A percentile compares a stretch with the other conserved stretches of the same genome.
Evolutionary conservation across 1,284 basidiomycete species (phyloP).

Genomic region (Cutaneotrichosporon mucoides): DNA sequence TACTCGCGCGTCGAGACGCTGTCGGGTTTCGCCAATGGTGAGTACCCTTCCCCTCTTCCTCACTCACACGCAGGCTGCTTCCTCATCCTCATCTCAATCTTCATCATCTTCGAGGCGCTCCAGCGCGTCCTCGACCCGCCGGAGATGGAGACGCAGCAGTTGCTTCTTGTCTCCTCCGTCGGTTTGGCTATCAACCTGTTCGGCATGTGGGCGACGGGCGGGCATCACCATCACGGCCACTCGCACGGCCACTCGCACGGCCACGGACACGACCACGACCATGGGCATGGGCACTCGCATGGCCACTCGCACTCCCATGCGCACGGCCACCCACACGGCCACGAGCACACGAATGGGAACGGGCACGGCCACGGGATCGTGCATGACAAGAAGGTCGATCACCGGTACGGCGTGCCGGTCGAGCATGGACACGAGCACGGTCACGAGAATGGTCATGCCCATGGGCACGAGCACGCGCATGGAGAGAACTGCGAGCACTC

Average conservation of each 20-base stretch:
- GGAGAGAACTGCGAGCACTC: not conserved
- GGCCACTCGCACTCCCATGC: constrained; percentile 55
- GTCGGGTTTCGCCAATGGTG: constrained; percentile 96
- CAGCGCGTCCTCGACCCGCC: constrained; percentile 93
- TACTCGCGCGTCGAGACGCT: constrained; percentile 98
- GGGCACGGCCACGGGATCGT: constrained; percentile 26
- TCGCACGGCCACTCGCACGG: constrained; percentile 30
- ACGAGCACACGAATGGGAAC: constrained; percentile 17
- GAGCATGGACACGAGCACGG: constrained; percentile 9
- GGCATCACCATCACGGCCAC: constrained; percentile 73
- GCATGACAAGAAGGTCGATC: constrained; percentile 42
- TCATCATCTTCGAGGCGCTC: constrained; percentile 97
- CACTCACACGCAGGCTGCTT: constrained; percentile 60
- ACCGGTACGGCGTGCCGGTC: constrained; percentile 35
- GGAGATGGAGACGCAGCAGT: constrained; percentile 94
- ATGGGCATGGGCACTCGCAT: constrained; percentile 49
- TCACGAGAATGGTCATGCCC: constrained; percentile 14
- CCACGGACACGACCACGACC: constrained; percentile 19
- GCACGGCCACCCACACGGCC: constrained; percentile 21
- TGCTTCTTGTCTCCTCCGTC: constrained; percentile 81
- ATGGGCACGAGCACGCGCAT: constrained; percentile 10
- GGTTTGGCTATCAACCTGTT: constrained; percentile 93
- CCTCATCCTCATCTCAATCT: constrained; percentile 91
- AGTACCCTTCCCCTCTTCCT: constrained; percentile 5
- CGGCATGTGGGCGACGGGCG: constrained; percentile 98